Evolutionary conservation across 345 rosid species (phyloP), one percentile per base, ranked within the genome.

Genomic region (Eucalyptus decipiens): DNA sequence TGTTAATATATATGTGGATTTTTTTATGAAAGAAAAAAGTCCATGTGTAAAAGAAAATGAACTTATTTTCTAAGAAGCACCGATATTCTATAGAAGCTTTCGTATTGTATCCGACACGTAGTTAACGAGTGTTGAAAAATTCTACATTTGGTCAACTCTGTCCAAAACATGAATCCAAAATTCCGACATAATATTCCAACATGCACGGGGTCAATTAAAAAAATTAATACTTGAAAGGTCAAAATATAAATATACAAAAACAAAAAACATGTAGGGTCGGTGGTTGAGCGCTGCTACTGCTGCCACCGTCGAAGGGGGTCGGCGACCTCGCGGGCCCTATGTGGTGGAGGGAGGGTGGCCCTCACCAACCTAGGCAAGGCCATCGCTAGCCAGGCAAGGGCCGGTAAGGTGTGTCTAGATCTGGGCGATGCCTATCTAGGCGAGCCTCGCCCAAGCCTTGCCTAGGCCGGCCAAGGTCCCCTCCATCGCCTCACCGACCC

Each of bases 91-190:
- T 52, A 2, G 0, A 2, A 52, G 26, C 11, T 1, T 52, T 21
- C 0, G 1, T 8, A 52, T 52, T 4, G 4, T 52, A 52, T 52
- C 24, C 0, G 0, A 52, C 58, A 52, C 2, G 2, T 0, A 0
- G 2, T 52, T 1, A 52, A 52, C 1, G 2, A 1, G 2, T 52
- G 11, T 21, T 1, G 0, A 52, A 51, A 17, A 18, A 7, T 51
- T 0, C 1, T 3, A 51, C 23, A 51, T 51, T 0, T 52, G 5
- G 26, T 52, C 58, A 21, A 52, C 58, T 52, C 11, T 8, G 0
- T 52, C 0, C 10, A 5, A 52, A 4, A 21, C 1, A 5, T 0
- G 2, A 52, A 11, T 52, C 2, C 0, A 1, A 2, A 19, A 52
- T 52, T 52, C 5, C 5, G 18, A 15, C 51, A 49, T 3, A 49